Evolutionary conservation across 495 filamentous ascomycete genomes (phyloP).

Genomic region (Aspergillus wentii): DNA sequence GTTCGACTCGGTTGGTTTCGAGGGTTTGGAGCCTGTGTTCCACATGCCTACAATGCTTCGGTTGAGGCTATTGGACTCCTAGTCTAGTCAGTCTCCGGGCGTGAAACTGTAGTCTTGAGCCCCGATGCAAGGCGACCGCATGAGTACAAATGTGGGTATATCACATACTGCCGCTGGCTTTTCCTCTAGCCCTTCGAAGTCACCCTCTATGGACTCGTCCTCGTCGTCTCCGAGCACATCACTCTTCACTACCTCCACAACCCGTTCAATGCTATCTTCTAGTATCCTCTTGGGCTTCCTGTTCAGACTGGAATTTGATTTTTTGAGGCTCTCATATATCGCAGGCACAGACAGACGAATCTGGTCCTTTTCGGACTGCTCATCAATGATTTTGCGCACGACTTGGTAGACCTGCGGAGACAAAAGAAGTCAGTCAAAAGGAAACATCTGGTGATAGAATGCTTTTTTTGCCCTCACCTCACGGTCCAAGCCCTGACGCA

Average conservation of each 20-base stretch:
- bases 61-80: slow-evolving; percentile 70
- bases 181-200: slow-evolving; percentile 58
- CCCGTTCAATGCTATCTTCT: slow-evolving; percentile 81
- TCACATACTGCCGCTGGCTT: too few species aligned
- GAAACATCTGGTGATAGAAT: neutral
- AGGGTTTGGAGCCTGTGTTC: slow-evolving; percentile 43
- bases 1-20: slow-evolving; percentile 26
- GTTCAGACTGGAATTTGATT: slow-evolving; percentile 79
- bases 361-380: slow-evolving; percentile 45
- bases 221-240: slow-evolving; percentile 52
- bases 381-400: slow-evolving; percentile 66
- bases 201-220: slow-evolving; percentile 55
- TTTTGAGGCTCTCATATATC: slow-evolving; percentile 73
- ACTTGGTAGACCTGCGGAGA: slow-evolving; percentile 62
- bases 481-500: slow-evolving; percentile 51
- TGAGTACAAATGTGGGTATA: too few species aligned
- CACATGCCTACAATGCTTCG: slow-evolving; percentile 67
- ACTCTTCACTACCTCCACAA: slow-evolving; percentile 67
- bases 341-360: slow-evolving; percentile 50
- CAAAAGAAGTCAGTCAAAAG: slow-evolving; percentile 3
- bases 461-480: slow-evolving; percentile 41
- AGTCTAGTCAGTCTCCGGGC: slow-evolving; percentile 2
- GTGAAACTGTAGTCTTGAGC: too few species aligned
- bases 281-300: slow-evolving; percentile 73
- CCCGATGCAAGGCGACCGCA: neutral